Evolutionary conservation across 2,329 filamentous ascomycete genomes (phyloP), one percentile per base, ranked within the genome.

Genomic region (Xylariaceae sp.): DNA sequence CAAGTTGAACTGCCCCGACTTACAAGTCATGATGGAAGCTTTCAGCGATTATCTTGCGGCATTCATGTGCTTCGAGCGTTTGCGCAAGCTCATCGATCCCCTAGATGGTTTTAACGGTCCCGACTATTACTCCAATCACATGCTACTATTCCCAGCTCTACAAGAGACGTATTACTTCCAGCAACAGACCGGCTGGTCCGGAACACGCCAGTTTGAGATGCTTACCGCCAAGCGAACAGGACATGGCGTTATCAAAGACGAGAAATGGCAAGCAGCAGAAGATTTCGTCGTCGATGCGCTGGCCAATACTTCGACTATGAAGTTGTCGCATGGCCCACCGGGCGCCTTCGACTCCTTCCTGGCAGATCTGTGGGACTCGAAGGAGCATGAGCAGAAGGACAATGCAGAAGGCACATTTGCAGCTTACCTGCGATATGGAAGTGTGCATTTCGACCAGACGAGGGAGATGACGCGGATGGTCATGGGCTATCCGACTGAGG

Each of bases 81-180:
- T 69, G n/a, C 65, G 69, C 19, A 65, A 65, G 53, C 63, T 72
- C 17, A 54, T 67, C 16, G 70, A 72, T 31, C 63, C 66, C 1
- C 48, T 52, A 6, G 66, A 70, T 19, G 70, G 66, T 3, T 70
- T 68, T 42, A 66, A 67, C 28, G 70, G 69, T 0, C 59, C 61
- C 12, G 65, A 67, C 34, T 73, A 70, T 51, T 67, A 59, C 49
- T 56, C 60, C 7, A 64, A 68, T 16, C 63, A 64, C 28, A 63
- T 70, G 42, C 56, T 69, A 16, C 59, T 69, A 11, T 64, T 64
- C 46, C 62, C 67, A 6, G 66, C 63, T 4, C 45, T 69, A 1
- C 58, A 65, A 34, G 69, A 68, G 52, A 62, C 56, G 2, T 66
- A 58, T 49, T 61, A 67, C 36, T 65, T 68, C 38, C 63, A 67